Evolutionary conservation across 1,284 basidiomycete species (phyloP).

Genomic region (Lignosus rhinocerotis): DNA sequence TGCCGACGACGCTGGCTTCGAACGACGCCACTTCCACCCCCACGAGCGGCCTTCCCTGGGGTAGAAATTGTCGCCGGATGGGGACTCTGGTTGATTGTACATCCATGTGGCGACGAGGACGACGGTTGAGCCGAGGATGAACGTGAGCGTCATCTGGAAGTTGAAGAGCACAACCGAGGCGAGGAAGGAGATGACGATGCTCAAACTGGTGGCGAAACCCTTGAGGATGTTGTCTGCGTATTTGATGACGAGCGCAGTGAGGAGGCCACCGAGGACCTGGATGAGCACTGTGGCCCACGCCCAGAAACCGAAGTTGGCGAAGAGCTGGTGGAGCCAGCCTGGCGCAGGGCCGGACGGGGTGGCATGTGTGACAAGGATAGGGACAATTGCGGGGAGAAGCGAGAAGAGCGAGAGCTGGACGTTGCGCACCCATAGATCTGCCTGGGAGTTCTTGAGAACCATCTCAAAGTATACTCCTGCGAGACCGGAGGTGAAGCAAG

Average conservation of each 20-base stretch:
- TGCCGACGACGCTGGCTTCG: conserved; percentile 27
- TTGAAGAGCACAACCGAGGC: conserved; percentile 89
- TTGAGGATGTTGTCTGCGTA: conserved; percentile 92
- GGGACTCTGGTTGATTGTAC: conserved; percentile 65
- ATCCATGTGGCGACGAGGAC: conserved; percentile 90
- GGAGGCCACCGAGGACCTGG: conserved; percentile 90
- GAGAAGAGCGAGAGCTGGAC: conserved; percentile 79
- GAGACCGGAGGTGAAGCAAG: conserved; percentile 79
- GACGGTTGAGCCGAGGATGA: conserved; percentile 81
- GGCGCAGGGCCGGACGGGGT: conserved; percentile 33
- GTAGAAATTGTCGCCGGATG: conserved; percentile 14
- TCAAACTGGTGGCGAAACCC: conserved; percentile 93
- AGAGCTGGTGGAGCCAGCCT: conserved; percentile 51
- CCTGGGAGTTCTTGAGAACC: conserved; percentile 71
- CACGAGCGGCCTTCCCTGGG: conserved; percentile 25
- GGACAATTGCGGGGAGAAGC: conserved; percentile 71
- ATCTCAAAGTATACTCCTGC: conserved; percentile 86
- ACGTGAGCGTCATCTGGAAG: conserved; percentile 84
- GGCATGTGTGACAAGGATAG: conserved; percentile 58
- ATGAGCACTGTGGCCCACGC: conserved; percentile 90
- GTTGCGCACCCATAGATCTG: conserved; percentile 80
- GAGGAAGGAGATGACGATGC: conserved; percentile 92
- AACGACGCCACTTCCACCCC: conserved; percentile 33
- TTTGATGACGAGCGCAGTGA: conserved; percentile 90
- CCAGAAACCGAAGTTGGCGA: conserved; percentile 86